Evolutionary conservation across 345 rosid genomes (phyloP), one percentile per base, ranked within the genome.

Genomic region (Eucalyptus lansdowneana): DNA sequence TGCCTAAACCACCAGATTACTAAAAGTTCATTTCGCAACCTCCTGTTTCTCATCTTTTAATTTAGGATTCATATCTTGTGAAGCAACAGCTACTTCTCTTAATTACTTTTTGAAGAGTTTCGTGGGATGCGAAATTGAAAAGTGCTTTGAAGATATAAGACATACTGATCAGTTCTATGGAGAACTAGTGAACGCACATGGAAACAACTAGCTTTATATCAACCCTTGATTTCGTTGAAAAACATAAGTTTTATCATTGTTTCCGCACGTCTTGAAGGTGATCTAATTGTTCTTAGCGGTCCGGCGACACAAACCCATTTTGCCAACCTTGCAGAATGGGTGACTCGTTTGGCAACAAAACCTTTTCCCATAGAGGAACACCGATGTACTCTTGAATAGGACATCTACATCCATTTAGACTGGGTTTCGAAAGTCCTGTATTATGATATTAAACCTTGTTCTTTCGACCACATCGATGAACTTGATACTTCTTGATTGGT

Each of bases 171-270:
- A 51, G 8, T 51, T 51, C 54, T 51, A 51, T 51, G 54, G 54
- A 51, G 54, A 54, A 54, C 62, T 24, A 56, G 62, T 24, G 62
- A 24, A 56, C 29, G 29, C 29, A 56, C 62, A 56, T 56, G 29
- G 29, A 0, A 24, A 24, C 29, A 56, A 56, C 27, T 22, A 24
- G 62, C 62, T 0, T 56, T 56, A 9, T 56, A 60, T 11, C n/a
- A 60, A 60, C 8, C 67, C 15, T 60, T 60, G 31, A 60, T 11
- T 60, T 60, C 67, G 4, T 27, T 60, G n/a, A 25, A 60, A 25
- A 60, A 25, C 31, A 25, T 25, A 25, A 60, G 67, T 60, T 60
- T 58, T 60, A 27, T 60, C 67, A 25, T 60, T 25, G n/a, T 60
- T 60, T 25, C 31, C 67, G 29, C n/a, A 60, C n/a, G 67, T 25